Conservation (phyloP, 2,329 filamentous ascomycete species). For the Aureobasidium sp. region DNA sequence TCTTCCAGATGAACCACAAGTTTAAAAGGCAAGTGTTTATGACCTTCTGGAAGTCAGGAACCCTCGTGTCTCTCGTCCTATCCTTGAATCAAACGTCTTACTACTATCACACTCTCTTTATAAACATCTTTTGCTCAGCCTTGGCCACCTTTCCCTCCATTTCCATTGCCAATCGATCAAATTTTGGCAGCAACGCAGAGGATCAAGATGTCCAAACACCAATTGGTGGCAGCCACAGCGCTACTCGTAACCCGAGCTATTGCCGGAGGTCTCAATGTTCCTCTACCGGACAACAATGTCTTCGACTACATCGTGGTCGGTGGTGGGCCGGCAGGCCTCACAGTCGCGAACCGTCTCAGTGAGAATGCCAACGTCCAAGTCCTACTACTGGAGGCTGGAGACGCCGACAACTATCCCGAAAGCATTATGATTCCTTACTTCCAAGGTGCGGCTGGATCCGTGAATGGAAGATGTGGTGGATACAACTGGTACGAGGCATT, state of each 20-base stretch:
- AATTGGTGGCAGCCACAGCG: neutral
- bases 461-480: conserved; percentile 12
- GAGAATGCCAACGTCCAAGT: conserved; percentile 23
- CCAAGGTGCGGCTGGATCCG: conserved; percentile 14
- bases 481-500: conserved; percentile 13
- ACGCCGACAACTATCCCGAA: conserved; percentile 17
- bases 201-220: neutral
- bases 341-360: conserved; percentile 22
- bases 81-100: neutral
- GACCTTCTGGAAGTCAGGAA: neutral
- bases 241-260: conserved; percentile 4
- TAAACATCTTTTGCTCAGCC: neutral
- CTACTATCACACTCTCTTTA: neutral
- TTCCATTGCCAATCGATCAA: neutral
- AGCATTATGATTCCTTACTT: conserved; percentile 15
- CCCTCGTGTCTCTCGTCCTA: neutral
- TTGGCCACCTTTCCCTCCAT: neutral
- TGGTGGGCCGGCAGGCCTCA: conserved; percentile 22
- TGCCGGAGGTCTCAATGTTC: conserved; percentile 13
- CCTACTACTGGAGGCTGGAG: conserved; percentile 24
- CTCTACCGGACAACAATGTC: conserved; percentile 11
- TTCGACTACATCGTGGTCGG: conserved; percentile 24
- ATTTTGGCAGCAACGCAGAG: neutral
- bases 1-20: neutral
- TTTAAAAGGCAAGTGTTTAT: neutral